Evolutionary conservation across 345 rosid genomes (phyloP).

Genomic region (Cochlearia excelsa): DNA sequence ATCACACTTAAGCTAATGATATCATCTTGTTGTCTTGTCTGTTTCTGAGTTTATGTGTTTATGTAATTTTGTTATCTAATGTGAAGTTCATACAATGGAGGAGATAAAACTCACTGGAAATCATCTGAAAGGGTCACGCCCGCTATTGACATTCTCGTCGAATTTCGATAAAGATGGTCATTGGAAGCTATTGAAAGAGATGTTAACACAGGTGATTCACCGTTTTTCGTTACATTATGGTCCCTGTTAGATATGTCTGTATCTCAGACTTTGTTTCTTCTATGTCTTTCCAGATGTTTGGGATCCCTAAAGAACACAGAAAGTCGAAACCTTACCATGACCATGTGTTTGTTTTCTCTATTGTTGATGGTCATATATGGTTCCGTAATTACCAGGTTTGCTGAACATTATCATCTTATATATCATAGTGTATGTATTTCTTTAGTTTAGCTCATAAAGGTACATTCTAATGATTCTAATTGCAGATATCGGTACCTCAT

Average conservation of each 20-base stretch:
- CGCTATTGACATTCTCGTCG: constrained; percentile 73
- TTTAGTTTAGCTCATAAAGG: too few relatives aligned
- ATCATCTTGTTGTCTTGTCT: not conserved
- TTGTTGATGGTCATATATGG: constrained; percentile 95
- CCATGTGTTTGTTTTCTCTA: constrained; percentile 92
- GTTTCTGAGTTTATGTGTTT: constrained; percentile 11
- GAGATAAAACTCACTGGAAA: constrained; percentile 96
- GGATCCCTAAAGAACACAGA: constrained; percentile 85
- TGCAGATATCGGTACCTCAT: constrained; percentile 88
- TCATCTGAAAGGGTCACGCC: constrained; percentile 85
- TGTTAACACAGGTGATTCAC: constrained; percentile 60
- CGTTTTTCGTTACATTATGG: not conserved
- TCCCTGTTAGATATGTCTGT: not conserved
- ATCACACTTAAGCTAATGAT: not conserved
- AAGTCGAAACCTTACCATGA: constrained; percentile 94
- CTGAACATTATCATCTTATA: constrained; percentile 19
- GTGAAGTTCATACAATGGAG: constrained; percentile 86
- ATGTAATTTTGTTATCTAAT: constrained; percentile 12
- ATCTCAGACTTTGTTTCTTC: not conserved
- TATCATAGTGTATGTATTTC: not conserved
- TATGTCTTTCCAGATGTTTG: constrained; percentile 55
- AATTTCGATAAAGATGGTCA: constrained; percentile 82
- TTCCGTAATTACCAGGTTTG: constrained; percentile 96
- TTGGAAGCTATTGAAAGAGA: constrained; percentile 92
- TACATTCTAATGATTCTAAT: not conserved